Conservation (phyloP, 78 protist species). For the Dictyostelium brefeldianum region DNA sequence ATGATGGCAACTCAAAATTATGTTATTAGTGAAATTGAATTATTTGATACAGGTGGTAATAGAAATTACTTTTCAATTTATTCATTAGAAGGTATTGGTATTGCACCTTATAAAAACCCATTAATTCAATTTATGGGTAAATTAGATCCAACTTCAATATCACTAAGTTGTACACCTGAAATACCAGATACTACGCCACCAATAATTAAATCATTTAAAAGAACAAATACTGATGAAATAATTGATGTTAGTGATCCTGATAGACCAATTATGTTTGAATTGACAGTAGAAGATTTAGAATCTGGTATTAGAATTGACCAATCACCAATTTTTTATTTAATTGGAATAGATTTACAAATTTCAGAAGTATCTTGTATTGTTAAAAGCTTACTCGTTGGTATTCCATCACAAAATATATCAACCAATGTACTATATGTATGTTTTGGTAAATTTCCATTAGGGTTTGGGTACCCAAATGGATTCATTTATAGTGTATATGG, state of each 20-base stretch:
- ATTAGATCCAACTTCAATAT: too few relatives aligned
- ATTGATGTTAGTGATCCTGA: not conserved
- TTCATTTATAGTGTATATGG: not conserved
- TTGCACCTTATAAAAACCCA: too few relatives aligned
- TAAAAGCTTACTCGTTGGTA: not conserved
- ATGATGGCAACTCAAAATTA: too few relatives aligned
- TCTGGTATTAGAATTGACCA: not conserved
- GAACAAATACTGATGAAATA: not conserved
- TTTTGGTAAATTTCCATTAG: not conserved
- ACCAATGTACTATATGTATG: not conserved
- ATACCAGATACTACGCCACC: not conserved
- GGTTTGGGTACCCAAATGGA: not conserved
- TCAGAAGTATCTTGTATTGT: not conserved
- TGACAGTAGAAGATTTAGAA: not conserved
- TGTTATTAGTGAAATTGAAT: too few relatives aligned
- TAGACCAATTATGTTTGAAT: not conserved
- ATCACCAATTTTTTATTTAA: not conserved
- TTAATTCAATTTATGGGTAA: too few relatives aligned
- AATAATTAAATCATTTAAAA: not conserved
- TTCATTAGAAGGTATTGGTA: too few relatives aligned
- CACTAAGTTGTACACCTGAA: too few relatives aligned
- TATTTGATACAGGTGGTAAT: too few relatives aligned
- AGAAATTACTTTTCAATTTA: too few relatives aligned
- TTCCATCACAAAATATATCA: not conserved
- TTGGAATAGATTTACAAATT: not conserved